A percentile compares a stretch with the other conserved stretches of the same genome.
phyloP scores from a whole-genome alignment of 164 flowering plant genomes.

The Buxus sempervirens region DNA sequence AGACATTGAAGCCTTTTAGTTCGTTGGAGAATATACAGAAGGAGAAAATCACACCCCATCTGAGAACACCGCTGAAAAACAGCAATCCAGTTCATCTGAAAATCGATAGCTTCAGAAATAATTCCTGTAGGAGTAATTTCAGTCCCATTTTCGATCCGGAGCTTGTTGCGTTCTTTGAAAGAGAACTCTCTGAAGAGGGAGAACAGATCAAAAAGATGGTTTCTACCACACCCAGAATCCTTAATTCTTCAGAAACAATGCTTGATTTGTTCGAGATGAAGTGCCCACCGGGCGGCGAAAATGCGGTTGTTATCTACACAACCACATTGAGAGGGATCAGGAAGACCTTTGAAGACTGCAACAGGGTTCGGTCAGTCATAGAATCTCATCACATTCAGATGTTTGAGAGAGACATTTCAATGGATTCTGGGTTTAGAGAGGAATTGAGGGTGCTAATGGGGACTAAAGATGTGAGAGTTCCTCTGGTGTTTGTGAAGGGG shows the following conservation, averaged over 20 bases:
- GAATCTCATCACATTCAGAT: conserved; percentile 50
- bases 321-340: conserved; percentile 89
- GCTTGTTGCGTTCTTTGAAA: conserved; percentile 52
- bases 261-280: conserved; percentile 43
- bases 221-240: conserved; percentile 20
- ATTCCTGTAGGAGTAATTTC: conserved; percentile 38
- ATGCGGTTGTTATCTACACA: conserved; percentile 73
- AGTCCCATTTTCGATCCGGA: conserved; percentile 84
- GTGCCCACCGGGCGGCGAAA: conserved; percentile 80
- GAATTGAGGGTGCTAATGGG: conserved; percentile 65
- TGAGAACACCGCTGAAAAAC: conserved; percentile 25
- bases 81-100: conserved; percentile 30
- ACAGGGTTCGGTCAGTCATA: conserved; percentile 49
- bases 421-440: conserved; percentile 87
- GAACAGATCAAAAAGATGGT: conserved; percentile 67
- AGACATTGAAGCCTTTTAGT: conserved; percentile 33
- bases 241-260: conserved; percentile 22
- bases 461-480: conserved; percentile 57
- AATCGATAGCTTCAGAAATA: conserved; percentile 23
- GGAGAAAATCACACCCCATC: conserved; percentile 26
- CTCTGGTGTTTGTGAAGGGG: conserved; percentile 82
- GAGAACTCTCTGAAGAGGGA: conserved; percentile 47
- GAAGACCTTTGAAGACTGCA: conserved; percentile 94
- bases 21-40: conserved; percentile 31
- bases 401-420: conserved; percentile 79